Evolutionary conservation across 1,284 basidiomycete genomes (phyloP).

Genomic region (Lentinus polychrous): DNA sequence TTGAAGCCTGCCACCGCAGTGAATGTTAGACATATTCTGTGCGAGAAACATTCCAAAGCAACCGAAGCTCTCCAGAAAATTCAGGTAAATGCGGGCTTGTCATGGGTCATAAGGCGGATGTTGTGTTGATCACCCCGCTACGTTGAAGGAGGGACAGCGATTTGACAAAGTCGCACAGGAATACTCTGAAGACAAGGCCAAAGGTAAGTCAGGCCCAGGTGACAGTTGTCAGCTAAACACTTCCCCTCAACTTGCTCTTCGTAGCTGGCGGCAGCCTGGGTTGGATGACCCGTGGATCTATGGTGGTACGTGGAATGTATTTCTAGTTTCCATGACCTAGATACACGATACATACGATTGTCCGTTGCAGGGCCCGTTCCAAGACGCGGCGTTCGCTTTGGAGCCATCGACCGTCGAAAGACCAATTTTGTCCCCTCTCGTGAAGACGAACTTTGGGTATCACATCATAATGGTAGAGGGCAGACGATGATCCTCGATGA

Average conservation of each 20-base stretch:
- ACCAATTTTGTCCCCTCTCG: slow-evolving; percentile 59
- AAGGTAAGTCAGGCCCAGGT: slow-evolving; percentile 39
- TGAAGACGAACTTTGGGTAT: slow-evolving; percentile 81
- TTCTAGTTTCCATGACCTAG: neutral
- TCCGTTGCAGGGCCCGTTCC: slow-evolving; percentile 46
- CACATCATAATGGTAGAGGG: slow-evolving; percentile 87
- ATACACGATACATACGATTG: neutral
- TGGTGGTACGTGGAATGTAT: slow-evolving; percentile 44
- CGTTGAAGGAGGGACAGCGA: slow-evolving; percentile 53
- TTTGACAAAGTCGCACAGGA: slow-evolving; percentile 85
- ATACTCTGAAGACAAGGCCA: slow-evolving; percentile 85
- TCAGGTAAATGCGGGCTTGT: slow-evolving; percentile 40
- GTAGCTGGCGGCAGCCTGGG: slow-evolving; percentile 76
- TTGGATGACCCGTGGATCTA: slow-evolving; percentile 79
- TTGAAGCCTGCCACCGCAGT: slow-evolving; percentile 72
- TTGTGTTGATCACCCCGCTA: neutral
- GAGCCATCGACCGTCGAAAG: slow-evolving; percentile 74
- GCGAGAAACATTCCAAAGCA: slow-evolving; percentile 78
- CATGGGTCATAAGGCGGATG: neutral
- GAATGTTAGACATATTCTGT: slow-evolving; percentile 81
- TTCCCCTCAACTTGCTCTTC: slow-evolving; percentile 1
- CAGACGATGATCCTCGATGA: slow-evolving; percentile 41
- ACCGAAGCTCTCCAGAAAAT: slow-evolving; percentile 73
- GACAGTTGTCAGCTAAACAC: too few relatives aligned
- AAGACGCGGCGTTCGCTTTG: slow-evolving; percentile 76